These are phyloP conservation scores for Carex littledalei DNA, from an alignment of 176 grass and related monocot genomes.

Conservation along the genomic window DNA sequence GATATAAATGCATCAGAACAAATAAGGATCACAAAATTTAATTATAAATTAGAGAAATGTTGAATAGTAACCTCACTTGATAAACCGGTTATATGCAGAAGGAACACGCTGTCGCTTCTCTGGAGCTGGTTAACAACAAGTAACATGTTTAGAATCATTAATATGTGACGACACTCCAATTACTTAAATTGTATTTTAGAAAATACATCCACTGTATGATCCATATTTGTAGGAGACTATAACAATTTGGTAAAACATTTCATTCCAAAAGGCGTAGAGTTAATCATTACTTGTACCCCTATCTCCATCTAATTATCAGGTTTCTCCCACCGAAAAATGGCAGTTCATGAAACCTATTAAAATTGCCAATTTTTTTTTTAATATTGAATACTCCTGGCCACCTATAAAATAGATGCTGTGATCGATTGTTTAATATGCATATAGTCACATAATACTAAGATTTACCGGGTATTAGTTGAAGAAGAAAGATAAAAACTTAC, in stretches of 20 bases:
- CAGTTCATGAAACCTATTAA: background rate
- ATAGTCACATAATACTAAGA: background rate
- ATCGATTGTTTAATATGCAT: background rate
- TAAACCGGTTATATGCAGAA: constrained; percentile 92
- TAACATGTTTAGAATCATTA: background rate
- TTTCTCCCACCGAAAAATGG: background rate
- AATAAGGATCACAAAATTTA: background rate
- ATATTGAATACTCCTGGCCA: background rate
- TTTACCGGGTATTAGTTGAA: background rate
- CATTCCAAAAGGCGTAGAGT: background rate
- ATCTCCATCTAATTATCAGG: background rate
- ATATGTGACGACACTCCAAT: background rate
- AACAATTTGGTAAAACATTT: background rate
- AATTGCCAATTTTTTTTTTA: background rate
- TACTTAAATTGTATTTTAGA: background rate
- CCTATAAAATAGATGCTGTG: background rate
- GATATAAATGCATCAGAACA: background rate
- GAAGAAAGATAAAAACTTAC: constrained; percentile 14
- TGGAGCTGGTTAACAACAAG: constrained; percentile 35
- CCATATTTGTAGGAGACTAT: background rate
- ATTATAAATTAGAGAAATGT: background rate
- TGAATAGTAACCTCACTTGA: constrained; percentile 55
- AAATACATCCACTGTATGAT: background rate
- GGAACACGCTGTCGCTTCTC: constrained; percentile 93
- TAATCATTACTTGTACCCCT: background rate